Base-by-base conservation (phyloP, 805 yeast species). In the Cyberlindnera meyerae region DNA sequence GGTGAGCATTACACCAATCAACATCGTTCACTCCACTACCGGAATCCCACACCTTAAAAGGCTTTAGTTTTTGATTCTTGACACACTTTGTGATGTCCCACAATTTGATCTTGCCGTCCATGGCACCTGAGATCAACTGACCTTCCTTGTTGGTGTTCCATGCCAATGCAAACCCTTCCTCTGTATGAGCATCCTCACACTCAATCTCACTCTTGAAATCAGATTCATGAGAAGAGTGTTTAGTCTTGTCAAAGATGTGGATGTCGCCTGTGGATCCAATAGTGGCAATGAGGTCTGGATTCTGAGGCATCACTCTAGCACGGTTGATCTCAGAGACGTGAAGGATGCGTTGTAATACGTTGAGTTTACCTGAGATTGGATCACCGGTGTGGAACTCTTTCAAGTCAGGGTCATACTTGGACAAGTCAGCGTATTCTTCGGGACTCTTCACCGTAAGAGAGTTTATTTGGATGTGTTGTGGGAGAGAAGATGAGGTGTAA, bases 251-350 rank as follows among this genome's bases (percentile, higher is more conserved):
- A 58, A 79, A 85, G 4, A 89, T 61, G 34, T 70, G 75, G 11
- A 81, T 65, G 11, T 71, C 64, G 1, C 96, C 96, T 22, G 62
- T 56, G 28, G 81, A 75, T 29, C 83, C 76, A 8, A 79, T 75
- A 14, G 87, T 73, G 2, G 89, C 86, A 5, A 89, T 68, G 5
- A 89, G 52, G 51, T 88, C 93, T 2, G 93, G 93, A 51, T 89
- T 89, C 47, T 82, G 90, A 0, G 96, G 95, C 78, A 84, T 75
- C 50, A 73, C 75, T 25, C 81, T 67, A 0, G 83, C 79, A 43
- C 75, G 72, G 54, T 86, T 85, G 38, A 88, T 79, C 45, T 82
- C 93, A 2, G 85, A 88, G 1, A 63, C 57, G 47, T 79, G 87
- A 24, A 73, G 67, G n/a, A 84, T 77, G 30, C 71, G 70, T 58